These are phyloP conservation scores for Melanomma pulvis-pyrius DNA, from an alignment of 495 filamentous ascomycete genomes.

Conservation along the genomic window DNA sequence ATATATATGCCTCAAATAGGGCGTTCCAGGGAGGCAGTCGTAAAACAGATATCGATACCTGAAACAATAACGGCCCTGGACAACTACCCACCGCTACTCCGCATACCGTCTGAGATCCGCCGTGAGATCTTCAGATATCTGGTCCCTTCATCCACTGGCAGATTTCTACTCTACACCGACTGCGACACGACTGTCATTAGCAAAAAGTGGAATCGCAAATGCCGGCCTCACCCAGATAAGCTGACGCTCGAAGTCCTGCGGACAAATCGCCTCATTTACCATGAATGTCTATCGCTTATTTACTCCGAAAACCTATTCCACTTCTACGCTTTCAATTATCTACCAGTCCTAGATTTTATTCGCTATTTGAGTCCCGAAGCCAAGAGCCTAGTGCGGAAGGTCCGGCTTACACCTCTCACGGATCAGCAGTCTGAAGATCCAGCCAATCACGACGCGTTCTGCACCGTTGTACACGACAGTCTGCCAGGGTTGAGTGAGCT, in stretches of 20 bases:
- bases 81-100: conserved; percentile 33
- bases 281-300: conserved; percentile 36
- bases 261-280: conserved; percentile 39
- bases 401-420: conserved; percentile 38
- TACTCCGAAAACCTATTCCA: conserved; percentile 42
- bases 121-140: conserved; percentile 35
- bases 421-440: conserved; percentile 27
- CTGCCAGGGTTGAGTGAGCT: conserved; percentile 32
- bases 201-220: conserved; percentile 34
- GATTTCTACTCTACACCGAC: conserved; percentile 37
- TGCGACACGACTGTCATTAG: conserved; percentile 32
- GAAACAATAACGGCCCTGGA: conserved; percentile 35
- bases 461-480: conserved; percentile 36
- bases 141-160: conserved; percentile 27
- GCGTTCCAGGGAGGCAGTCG: conserved; percentile 13
- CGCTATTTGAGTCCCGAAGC: conserved; percentile 39
- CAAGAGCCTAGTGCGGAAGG: conserved; percentile 37
- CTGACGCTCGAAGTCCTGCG: conserved; percentile 36
- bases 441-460: conserved; percentile 36
- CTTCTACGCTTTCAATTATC: conserved; percentile 41
- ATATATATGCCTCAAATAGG: not conserved
- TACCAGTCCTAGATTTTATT: conserved; percentile 41
- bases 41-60: conserved; percentile 29
- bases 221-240: conserved; percentile 23
- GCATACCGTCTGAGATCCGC: conserved; percentile 36